These are phyloP conservation scores for Bassia scoparia DNA, from an alignment of 148 eudicot genomes.

Conservation along the genomic window DNA sequence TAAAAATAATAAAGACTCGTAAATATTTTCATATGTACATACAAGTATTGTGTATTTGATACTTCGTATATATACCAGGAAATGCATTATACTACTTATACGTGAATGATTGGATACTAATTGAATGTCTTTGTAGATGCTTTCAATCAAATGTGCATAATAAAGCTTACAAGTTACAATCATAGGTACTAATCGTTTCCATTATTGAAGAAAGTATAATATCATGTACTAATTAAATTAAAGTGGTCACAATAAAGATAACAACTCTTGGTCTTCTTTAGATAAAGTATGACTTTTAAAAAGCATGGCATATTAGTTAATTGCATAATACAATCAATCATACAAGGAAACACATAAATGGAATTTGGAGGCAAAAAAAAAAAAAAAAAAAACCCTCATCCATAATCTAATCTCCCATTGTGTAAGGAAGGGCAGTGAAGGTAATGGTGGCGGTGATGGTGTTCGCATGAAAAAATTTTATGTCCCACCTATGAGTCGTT, in stretches of 20 bases:
- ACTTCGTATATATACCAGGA: neutral
- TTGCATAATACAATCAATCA: conserved; percentile 19
- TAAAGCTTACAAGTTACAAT: conserved; percentile 20
- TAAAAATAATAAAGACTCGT: no score
- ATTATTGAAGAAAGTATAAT: conserved; percentile 4
- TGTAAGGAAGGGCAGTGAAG: no score
- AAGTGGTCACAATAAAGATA: conserved; percentile 22
- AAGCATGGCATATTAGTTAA: conserved; percentile 21
- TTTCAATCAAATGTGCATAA: conserved; percentile 24
- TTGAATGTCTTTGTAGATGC: conserved; percentile 25
- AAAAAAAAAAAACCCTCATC: no score
- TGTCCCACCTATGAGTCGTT: no score
- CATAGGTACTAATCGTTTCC: conserved; percentile 5
- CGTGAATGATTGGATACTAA: conserved; percentile 17
- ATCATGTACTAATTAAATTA: neutral
- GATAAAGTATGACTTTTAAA: conserved; percentile 16
- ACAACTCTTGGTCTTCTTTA: conserved; percentile 21
- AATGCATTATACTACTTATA: neutral
- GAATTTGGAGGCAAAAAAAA: conserved; percentile 21
- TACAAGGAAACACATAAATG: conserved; percentile 12
- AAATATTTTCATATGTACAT: no score
- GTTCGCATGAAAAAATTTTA: no score
- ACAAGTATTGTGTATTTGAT: no score
- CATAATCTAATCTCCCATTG: no score
- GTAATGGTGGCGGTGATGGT: no score